Evolutionary conservation across 2,329 filamentous ascomycete genomes (phyloP).

Genomic region (Fusarium caatingaense): DNA sequence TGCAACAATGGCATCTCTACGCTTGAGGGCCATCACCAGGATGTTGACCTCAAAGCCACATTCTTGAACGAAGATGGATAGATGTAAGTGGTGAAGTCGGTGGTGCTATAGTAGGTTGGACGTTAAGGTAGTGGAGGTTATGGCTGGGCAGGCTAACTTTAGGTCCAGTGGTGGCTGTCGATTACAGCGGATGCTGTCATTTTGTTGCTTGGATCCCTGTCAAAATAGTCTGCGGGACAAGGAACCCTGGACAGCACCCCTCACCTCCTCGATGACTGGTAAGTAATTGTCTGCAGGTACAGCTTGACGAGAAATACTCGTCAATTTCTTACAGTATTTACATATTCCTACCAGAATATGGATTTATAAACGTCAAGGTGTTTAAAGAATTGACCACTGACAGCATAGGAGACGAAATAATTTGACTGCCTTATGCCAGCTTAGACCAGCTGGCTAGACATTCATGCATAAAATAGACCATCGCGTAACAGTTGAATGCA

Average conservation of each 20-base stretch:
- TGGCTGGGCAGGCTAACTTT: background rate
- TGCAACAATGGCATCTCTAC: constrained; percentile 77
- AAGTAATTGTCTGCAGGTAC: constrained; percentile 24
- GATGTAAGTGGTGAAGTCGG: constrained; percentile 36
- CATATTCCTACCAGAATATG: background rate
- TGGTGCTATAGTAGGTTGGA: background rate
- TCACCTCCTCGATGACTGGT: background rate
- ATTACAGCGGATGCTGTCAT: constrained; percentile 45
- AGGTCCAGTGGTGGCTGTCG: constrained; percentile 35
- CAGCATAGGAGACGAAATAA: background rate
- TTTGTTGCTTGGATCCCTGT: constrained; percentile 37
- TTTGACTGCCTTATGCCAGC: background rate
- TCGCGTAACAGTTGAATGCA: background rate
- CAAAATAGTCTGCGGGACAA: constrained; percentile 22
- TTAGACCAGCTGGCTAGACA: background rate
- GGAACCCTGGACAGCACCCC: constrained; percentile 32
- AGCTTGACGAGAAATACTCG: background rate
- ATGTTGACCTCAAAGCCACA: constrained; percentile 48
- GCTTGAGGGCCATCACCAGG: constrained; percentile 74
- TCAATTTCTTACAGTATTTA: background rate
- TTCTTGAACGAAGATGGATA: constrained; percentile 44
- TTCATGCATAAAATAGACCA: background rate
- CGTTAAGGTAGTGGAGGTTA: constrained; percentile 28
- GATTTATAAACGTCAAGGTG: background rate
- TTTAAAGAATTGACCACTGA: background rate